Evolutionary conservation across 331 rosid species (phyloP).

Genomic region (Quercus tomentella): DNA sequence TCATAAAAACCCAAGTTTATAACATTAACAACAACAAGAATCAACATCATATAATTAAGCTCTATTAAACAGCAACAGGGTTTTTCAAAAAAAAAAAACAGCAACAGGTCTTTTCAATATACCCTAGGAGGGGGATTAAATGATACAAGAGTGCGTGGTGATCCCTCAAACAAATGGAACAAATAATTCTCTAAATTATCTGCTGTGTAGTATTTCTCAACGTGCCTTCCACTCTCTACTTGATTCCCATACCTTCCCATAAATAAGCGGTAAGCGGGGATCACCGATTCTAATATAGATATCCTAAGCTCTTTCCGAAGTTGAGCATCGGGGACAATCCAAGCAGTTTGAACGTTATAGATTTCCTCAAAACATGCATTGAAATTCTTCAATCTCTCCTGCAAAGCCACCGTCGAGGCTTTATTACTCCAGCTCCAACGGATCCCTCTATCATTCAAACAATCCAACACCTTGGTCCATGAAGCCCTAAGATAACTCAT

Average conservation of each 20-base stretch:
- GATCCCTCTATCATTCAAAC: too few species aligned
- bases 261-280: constrained; percentile 89
- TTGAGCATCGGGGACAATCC: constrained; percentile 83
- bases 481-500: too few species aligned
- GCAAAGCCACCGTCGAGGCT: too few species aligned
- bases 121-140: constrained; percentile 47
- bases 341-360: constrained; percentile 76
- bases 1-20: constrained; percentile 32
- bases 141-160: constrained; percentile 41
- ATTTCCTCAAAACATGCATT: constrained; percentile 76
- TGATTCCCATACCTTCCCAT: constrained; percentile 36
- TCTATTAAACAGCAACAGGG: constrained; percentile 34
- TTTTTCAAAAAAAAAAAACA: too few species aligned
- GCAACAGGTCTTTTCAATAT: constrained; percentile 19
- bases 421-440: too few species aligned
- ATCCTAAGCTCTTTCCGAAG: constrained; percentile 84
- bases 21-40: constrained; percentile 46
- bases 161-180: constrained; percentile 77
- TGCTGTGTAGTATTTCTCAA: neutral
- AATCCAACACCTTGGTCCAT: too few species aligned
- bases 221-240: fast-evolving
- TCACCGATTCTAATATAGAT: constrained; percentile 77
- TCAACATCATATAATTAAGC: constrained; percentile 44
- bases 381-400: too few species aligned
- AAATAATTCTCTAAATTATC: constrained; percentile 77